These are phyloP conservation scores for Wallacemonas sp. DNA, from an alignment of 208 protist genomes.

Conservation along the genomic window DNA sequence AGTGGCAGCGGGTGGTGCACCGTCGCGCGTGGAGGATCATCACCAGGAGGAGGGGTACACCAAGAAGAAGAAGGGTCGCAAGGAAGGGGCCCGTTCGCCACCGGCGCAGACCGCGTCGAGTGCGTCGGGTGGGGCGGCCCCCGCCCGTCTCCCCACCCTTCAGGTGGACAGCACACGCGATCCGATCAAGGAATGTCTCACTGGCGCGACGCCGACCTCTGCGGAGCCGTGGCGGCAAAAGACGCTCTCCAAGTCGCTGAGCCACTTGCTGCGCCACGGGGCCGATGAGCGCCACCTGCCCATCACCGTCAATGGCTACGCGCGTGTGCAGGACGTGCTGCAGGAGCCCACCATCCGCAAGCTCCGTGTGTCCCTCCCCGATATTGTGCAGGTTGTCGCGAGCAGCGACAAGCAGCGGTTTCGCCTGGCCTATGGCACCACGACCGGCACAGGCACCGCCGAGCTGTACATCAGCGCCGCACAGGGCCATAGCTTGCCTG, in stretches of 20 bases:
- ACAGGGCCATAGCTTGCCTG: conserved; percentile 82
- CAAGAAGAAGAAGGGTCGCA: conserved; percentile 1
- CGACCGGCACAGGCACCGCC: conserved; percentile 23
- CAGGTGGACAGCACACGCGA: conserved; percentile 32
- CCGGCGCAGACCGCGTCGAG: neutral
- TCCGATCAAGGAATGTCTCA: conserved; percentile 26
- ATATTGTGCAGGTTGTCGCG: conserved; percentile 52
- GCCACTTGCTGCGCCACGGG: conserved; percentile 71
- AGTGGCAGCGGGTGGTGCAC: too few relatives aligned
- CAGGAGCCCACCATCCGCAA: conserved; percentile 23
- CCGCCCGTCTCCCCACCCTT: neutral
- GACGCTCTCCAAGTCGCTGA: conserved; percentile 59
- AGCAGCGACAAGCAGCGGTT: conserved; percentile 83
- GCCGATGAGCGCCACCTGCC: conserved; percentile 51
- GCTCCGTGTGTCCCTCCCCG: conserved; percentile 23
- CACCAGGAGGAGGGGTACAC: too few relatives aligned
- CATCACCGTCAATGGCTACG: conserved; percentile 70
- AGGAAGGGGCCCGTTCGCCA: neutral
- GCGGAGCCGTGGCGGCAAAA: conserved; percentile 17
- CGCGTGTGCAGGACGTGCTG: conserved; percentile 51
- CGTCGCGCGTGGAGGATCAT: too few relatives aligned
- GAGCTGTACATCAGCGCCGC: conserved; percentile 72
- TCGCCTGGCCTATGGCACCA: conserved; percentile 38
- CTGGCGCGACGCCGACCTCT: neutral
- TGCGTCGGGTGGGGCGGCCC: neutral